Evolutionary conservation across 208 protist genomes (phyloP).

Genomic region (Trypanosomatidae sp.): DNA sequence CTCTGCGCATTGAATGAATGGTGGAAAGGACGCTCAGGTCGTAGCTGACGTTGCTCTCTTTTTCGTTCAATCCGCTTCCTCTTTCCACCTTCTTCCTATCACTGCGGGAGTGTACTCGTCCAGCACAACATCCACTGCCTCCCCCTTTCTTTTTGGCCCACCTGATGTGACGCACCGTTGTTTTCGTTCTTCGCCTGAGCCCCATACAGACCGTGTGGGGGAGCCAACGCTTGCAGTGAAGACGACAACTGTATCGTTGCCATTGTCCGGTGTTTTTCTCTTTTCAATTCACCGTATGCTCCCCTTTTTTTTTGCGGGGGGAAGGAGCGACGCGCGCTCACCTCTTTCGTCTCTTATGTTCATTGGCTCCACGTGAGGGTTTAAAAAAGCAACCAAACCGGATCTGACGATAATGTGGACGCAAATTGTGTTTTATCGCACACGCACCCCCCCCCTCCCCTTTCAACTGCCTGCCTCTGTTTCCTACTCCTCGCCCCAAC

Average conservation of each 20-base stretch:
- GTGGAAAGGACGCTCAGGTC: not conserved
- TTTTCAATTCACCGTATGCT: not conserved
- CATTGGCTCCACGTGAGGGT: not conserved
- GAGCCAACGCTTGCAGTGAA: not conserved
- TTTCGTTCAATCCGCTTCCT: not conserved
- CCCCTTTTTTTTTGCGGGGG: not conserved
- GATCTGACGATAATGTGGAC: not conserved
- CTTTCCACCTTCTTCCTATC: not conserved
- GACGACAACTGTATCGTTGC: not conserved
- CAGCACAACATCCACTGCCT: not conserved
- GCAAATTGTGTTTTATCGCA: not conserved
- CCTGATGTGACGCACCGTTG: not conserved
- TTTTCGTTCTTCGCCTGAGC: not conserved
- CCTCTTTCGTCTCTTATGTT: no score
- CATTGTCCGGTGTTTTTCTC: not conserved
- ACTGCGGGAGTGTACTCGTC: not conserved
- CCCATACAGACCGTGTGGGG: not conserved
- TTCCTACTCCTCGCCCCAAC: not conserved
- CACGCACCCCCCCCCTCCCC: not conserved
- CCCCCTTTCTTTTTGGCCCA: not conserved
- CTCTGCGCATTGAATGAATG: not conserved
- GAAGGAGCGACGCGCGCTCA: no score
- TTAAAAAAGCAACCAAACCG: not conserved
- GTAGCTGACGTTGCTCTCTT: not conserved
- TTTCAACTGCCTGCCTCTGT: not conserved